These are phyloP conservation scores for Pleurotus giganteus DNA, from an alignment of 768 basidiomycete genomes.

Conservation along the genomic window DNA sequence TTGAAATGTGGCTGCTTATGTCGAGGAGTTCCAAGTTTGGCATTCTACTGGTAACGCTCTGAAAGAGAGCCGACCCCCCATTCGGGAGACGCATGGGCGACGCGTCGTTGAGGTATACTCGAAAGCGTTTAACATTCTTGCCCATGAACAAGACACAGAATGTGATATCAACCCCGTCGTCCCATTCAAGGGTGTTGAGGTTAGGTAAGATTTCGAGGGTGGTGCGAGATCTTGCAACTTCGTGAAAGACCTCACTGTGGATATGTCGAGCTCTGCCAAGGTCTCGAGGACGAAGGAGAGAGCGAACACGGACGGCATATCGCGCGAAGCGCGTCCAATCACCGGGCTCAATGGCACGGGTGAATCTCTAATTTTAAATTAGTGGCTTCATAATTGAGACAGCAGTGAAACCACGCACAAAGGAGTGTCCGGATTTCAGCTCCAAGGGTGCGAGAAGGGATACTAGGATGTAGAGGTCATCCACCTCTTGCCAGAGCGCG, in stretches of 20 bases:
- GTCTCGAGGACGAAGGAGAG: conserved; percentile 24
- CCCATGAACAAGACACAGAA: conserved; percentile 57
- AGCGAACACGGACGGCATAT: conserved; percentile 51
- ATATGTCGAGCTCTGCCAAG: conserved; percentile 18
- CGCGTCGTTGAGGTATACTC: conserved; percentile 23
- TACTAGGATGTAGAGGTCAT: conserved; percentile 44
- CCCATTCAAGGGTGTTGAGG: conserved; percentile 51
- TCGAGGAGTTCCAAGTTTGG: conserved; percentile 47
- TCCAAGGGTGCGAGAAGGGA: conserved; percentile 45
- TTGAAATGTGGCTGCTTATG: conserved; percentile 40
- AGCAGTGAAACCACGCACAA: conserved; percentile 15
- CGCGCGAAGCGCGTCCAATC: conserved; percentile 58
- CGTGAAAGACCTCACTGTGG: conserved; percentile 43
- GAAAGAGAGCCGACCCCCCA: conserved; percentile 23
- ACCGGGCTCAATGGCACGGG: conserved; percentile 35
- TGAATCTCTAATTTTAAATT: conserved; percentile 34
- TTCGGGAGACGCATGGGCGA: conserved; percentile 18
- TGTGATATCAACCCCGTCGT: conserved; percentile 20
- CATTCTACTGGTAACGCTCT: conserved; percentile 45
- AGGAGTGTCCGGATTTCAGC: conserved; percentile 22
- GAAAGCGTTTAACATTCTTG: conserved; percentile 39
- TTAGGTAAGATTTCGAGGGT: conserved; percentile 54
- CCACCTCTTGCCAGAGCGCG: conserved; percentile 54
- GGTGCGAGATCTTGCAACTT: conserved; percentile 54
- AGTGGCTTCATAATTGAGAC: neutral